Evolutionary conservation across 228 moss, liverwort and hornwort genomes (phyloP).

Genomic region (Sphagnum fallax): DNA sequence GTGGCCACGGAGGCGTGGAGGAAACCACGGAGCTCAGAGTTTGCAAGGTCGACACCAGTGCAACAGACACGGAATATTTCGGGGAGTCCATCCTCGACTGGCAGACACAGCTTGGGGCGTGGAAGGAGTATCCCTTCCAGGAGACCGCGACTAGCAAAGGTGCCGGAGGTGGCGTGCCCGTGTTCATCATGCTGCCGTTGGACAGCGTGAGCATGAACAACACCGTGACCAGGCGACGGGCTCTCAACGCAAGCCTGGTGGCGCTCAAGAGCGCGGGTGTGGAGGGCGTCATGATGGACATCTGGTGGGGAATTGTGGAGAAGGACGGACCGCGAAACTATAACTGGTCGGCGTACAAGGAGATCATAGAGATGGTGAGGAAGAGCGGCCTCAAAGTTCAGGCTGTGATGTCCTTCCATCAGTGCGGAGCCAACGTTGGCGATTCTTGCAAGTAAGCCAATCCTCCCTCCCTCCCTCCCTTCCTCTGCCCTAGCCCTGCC

Average conservation of each 20-base stretch:
- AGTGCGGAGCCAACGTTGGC: slow-evolving; percentile 48
- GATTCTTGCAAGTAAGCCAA: slow-evolving; percentile 45
- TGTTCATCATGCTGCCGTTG: slow-evolving; percentile 48
- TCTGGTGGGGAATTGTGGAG: slow-evolving; percentile 59
- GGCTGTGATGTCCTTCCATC: slow-evolving; percentile 54
- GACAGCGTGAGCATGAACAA: slow-evolving; percentile 32
- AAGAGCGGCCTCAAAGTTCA: slow-evolving; percentile 37
- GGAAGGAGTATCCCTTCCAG: slow-evolving; percentile 47
- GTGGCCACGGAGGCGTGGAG: slow-evolving; percentile 16
- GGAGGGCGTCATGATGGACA: slow-evolving; percentile 52
- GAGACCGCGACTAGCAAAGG: slow-evolving; percentile 61
- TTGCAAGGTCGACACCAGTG: slow-evolving; percentile 7
- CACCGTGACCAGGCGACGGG: slow-evolving; percentile 23
- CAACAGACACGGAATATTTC: slow-evolving; percentile 32
- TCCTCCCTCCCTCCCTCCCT: background rate
- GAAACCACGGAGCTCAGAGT: slow-evolving; percentile 29
- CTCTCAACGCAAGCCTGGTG: slow-evolving; percentile 28
- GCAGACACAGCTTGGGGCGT: slow-evolving; percentile 39
- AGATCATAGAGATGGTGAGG: slow-evolving; percentile 27
- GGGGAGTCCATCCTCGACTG: slow-evolving; percentile 54
- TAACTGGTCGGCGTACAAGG: slow-evolving; percentile 35
- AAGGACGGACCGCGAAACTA: slow-evolving; percentile 30
- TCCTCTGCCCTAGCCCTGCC: background rate
- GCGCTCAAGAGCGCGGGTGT: slow-evolving; percentile 45
- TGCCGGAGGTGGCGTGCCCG: slow-evolving; percentile 46